Percentiles rank a stretch among this genome's conserved stretches.
phyloP scores from a whole-genome alignment of 495 filamentous ascomycete genomes.

The Penicillium soppii region DNA sequence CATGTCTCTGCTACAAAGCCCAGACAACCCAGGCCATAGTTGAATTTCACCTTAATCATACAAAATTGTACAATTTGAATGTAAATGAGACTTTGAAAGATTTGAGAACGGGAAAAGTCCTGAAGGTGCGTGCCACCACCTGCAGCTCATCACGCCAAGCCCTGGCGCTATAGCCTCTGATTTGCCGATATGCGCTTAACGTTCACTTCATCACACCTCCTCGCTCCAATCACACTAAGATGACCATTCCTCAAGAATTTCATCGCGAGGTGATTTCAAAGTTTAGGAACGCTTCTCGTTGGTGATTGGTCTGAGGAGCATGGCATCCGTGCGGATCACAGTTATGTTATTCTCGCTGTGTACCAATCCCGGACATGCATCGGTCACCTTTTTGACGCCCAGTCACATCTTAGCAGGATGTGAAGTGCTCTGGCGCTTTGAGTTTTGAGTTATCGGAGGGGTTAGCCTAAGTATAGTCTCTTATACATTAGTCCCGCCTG shows the following conservation, averaged over 20 bases:
- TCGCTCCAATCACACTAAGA: slow-evolving; percentile 22
- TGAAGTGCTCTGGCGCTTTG: background rate
- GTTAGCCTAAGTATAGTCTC: slow-evolving; percentile 27
- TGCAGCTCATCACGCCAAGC: slow-evolving; percentile 33
- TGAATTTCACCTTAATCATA: background rate
- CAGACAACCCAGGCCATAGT: background rate
- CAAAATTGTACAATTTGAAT: slow-evolving; percentile 10
- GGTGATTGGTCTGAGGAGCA: slow-evolving; percentile 15
- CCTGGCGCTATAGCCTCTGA: slow-evolving; percentile 10
- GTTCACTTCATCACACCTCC: slow-evolving; percentile 28
- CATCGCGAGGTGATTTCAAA: slow-evolving; percentile 12
- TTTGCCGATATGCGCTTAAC: slow-evolving; percentile 15
- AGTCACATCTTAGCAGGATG: slow-evolving; percentile 11
- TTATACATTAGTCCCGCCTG: slow-evolving; percentile 13
- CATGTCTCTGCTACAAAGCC: slow-evolving; percentile 7
- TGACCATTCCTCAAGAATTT: slow-evolving; percentile 16
- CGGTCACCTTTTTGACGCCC: slow-evolving; percentile 19
- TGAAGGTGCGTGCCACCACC: slow-evolving; percentile 19
- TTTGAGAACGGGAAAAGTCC: background rate
- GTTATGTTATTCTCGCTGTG: background rate
- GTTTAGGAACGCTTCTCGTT: background rate
- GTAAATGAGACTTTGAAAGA: slow-evolving; percentile 13
- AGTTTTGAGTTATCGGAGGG: background rate
- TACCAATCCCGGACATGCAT: slow-evolving; percentile 12
- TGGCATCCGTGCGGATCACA: slow-evolving; percentile 26